Evolutionary conservation across 805 yeast species (phyloP), one percentile per base, ranked within the genome.

Genomic region (Myxozyma vanderwaltii): DNA sequence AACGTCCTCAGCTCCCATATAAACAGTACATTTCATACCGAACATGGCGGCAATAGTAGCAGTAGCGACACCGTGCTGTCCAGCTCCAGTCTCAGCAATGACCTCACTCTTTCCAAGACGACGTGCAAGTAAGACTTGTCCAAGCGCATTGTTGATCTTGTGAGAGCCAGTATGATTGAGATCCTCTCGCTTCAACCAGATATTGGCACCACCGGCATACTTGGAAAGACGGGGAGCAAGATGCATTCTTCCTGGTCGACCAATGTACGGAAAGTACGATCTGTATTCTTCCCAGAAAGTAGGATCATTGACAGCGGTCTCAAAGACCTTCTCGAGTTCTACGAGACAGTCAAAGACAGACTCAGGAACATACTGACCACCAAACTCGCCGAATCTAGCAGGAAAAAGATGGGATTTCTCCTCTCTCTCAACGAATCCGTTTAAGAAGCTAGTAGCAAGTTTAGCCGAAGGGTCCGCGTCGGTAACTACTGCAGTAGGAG

Each of bases 331-430:
- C 77, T 94, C 99, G 58, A 94, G 81, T 76, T 94, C 96, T 63
- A 85, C 82, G 68, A 94, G 80, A 78, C 98, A 92, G 45, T 96
- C 83, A 75, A 91, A 92, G 70, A 94, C 78, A 23, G 96, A 89
- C 78, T 94, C 99, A 40, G 99, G 99, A 41, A 94, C 99, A 71
- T 90, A 94, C 77, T 94, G 99, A 61, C 99, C 99, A 73, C 99
- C 99, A 71, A 90, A 95, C 51, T 85, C 91, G 70, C 98, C 99
- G 69, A 92, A 92, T 63, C 87, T 81, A 58, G 92, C 86, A 66
- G 84, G 81, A 71, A 64, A 60, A 23, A 33, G 13, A 31, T 51
- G 44, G n/a, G 8, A 12, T 21, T 44, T 48, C 29, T 53, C 66
- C 23, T 56, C 65, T 19, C 23, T 41, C 17, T 29, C 29, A 15